Evolutionary conservation across 345 rosid genomes (phyloP).

Genomic region (Aurinia saxatilis): DNA sequence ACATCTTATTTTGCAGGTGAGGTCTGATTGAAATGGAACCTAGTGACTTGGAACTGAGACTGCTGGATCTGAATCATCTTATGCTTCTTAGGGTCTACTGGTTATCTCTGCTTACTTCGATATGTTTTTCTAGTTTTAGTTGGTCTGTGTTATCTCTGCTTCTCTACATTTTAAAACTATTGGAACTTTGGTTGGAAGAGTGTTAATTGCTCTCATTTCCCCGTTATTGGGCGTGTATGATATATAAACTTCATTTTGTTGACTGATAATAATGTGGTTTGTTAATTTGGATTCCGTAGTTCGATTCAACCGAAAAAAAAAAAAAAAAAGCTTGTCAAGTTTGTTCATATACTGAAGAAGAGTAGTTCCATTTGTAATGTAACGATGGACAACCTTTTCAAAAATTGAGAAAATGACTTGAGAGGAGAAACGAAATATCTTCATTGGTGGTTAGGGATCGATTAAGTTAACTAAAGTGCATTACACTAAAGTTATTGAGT

Average conservation of each 20-base stretch:
- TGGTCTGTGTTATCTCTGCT: neutral
- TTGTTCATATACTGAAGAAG: too few species aligned
- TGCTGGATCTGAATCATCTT: neutral
- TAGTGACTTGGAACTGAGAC: neutral
- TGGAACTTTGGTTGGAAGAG: neutral
- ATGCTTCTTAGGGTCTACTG: neutral
- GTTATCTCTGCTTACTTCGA: too few species aligned
- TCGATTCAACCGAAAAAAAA: too few species aligned
- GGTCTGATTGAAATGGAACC: slow-evolving; percentile 29
- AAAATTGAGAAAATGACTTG: too few species aligned
- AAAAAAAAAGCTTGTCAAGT: too few species aligned
- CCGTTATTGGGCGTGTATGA: neutral
- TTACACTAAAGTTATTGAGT: too few species aligned
- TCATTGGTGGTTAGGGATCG: too few species aligned
- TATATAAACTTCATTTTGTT: neutral
- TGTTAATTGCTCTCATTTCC: neutral
- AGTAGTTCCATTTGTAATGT: too few species aligned
- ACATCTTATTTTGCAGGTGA: slow-evolving; percentile 37
- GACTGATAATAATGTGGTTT: neutral
- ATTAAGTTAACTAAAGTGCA: too few species aligned
- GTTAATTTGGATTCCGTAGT: too few species aligned
- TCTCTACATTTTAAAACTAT: neutral
- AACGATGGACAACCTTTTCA: too few species aligned
- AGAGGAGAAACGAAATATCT: too few species aligned
- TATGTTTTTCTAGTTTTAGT: slow-evolving; percentile 1